Conservation (phyloP, 495 filamentous ascomycete species). For the Glarea lozoyensis region DNA sequence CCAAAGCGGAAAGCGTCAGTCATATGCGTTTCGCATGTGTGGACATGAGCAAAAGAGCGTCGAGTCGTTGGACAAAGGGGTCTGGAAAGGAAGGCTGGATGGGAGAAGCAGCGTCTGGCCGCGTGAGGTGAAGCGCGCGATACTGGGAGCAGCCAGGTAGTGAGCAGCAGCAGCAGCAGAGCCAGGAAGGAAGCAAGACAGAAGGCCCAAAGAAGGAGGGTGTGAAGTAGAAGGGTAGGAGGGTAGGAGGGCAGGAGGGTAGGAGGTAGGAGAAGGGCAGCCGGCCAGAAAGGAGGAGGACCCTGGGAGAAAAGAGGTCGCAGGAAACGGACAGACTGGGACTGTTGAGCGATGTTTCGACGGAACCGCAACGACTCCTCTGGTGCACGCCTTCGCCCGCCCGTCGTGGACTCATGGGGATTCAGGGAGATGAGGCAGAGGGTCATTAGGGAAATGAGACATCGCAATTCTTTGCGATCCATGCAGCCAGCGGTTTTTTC, state of each 20-base stretch:
- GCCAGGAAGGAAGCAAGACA: neutral
- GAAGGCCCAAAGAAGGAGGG: neutral
- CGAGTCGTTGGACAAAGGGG: slow-evolving; percentile 8
- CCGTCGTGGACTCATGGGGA: no score
- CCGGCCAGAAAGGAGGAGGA: neutral
- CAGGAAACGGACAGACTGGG: neutral
- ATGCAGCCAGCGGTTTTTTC: neutral
- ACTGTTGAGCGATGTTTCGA: no score
- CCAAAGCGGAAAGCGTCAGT: no score
- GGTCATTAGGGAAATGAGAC: neutral
- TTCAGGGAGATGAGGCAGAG: no score
- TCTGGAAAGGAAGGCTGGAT: slow-evolving; percentile 7
- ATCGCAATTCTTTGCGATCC: neutral
- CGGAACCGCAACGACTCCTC: no score
- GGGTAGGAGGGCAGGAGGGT: neutral
- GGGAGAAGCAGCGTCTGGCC: neutral
- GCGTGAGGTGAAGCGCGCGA: slow-evolving; percentile 3
- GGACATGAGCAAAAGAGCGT: slow-evolving; percentile 4
- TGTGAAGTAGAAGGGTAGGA: slow-evolving; percentile 1
- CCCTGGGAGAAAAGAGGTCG: neutral
- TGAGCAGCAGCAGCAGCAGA: neutral
- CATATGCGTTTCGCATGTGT: neutral
- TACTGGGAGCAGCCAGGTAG: neutral
- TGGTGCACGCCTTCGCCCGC: no score
- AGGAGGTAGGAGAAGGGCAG: slow-evolving; percentile 9